A percentile compares a stretch with the other conserved stretches of the same genome.
Evolutionary conservation across 257 asterid genomes (phyloP).

Genomic region (Gardenia jasminoides): DNA sequence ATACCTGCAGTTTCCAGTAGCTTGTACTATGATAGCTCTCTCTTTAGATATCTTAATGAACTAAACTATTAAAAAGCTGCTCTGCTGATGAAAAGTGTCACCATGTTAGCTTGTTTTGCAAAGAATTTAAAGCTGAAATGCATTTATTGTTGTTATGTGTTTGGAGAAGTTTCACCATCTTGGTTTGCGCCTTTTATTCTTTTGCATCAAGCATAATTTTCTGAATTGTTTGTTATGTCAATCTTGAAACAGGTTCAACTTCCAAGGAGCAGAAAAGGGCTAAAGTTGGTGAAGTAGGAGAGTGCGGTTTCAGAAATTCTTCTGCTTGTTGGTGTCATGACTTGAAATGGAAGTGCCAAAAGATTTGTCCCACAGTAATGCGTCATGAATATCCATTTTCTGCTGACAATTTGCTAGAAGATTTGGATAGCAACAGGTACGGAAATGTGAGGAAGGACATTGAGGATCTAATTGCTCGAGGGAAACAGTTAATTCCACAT

Average conservation of each 20-base stretch:
- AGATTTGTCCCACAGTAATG: conserved; percentile 24
- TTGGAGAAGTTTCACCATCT: background rate
- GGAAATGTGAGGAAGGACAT: conserved; percentile 75
- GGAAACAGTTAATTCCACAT: conserved; percentile 36
- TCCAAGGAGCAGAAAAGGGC: conserved; percentile 43
- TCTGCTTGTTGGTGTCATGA: conserved; percentile 49
- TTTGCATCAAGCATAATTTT: background rate
- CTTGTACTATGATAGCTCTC: background rate
- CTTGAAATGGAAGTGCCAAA: conserved; percentile 25
- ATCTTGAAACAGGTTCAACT: conserved; percentile 39
- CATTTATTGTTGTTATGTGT: background rate
- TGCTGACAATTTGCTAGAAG: conserved; percentile 30
- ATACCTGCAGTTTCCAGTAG: background rate
- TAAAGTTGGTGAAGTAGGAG: conserved; percentile 33
- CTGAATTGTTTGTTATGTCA: conserved; percentile 11
- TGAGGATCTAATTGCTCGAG: conserved; percentile 45
- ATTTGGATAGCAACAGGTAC: conserved; percentile 53
- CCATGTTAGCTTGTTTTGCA: background rate
- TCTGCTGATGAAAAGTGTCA: background rate
- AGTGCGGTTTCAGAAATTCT: conserved; percentile 17
- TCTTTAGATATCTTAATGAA: background rate
- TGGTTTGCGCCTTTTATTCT: background rate
- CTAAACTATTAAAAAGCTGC: background rate
- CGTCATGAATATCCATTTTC: conserved; percentile 50
- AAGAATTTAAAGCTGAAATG: background rate